phyloP scores from a whole-genome alignment of 2,329 filamentous ascomycete species.

The Neofusicoccum cordaticola region DNA sequence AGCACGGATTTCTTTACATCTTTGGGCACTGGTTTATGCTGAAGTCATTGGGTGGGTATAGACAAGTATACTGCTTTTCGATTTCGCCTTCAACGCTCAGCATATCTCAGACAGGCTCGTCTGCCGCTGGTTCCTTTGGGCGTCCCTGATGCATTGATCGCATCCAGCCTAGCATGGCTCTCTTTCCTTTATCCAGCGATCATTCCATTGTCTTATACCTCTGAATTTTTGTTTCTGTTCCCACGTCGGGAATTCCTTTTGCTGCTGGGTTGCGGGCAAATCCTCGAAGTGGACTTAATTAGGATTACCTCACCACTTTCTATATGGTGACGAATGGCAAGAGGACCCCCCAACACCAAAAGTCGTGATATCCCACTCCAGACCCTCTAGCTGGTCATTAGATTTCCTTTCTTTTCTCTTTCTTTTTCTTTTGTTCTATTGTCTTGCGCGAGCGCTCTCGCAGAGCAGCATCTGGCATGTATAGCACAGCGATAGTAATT shows the following conservation, averaged over 20 bases:
- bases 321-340: neutral
- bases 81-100: neutral
- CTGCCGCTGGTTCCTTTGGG: neutral
- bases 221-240: neutral
- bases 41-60: neutral
- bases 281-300: neutral
- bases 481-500: slow-evolving; percentile 8
- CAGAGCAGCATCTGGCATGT: neutral
- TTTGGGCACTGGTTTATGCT: neutral
- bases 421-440: neutral
- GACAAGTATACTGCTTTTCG: neutral
- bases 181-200: neutral
- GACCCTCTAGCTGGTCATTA: neutral
- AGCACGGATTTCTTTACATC: neutral
- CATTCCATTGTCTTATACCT: neutral
- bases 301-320: neutral
- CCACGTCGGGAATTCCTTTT: neutral
- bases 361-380: neutral
- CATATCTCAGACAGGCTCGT: neutral
- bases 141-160: neutral
- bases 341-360: neutral
- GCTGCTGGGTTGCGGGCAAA: neutral
- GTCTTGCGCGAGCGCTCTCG: neutral
- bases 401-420: neutral
- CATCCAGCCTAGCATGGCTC: neutral